Evolutionary conservation across 202 grass and related monocot species (phyloP), one percentile per base, ranked within the genome.

Genomic region (Schoenoplectus tabernaemontani): DNA sequence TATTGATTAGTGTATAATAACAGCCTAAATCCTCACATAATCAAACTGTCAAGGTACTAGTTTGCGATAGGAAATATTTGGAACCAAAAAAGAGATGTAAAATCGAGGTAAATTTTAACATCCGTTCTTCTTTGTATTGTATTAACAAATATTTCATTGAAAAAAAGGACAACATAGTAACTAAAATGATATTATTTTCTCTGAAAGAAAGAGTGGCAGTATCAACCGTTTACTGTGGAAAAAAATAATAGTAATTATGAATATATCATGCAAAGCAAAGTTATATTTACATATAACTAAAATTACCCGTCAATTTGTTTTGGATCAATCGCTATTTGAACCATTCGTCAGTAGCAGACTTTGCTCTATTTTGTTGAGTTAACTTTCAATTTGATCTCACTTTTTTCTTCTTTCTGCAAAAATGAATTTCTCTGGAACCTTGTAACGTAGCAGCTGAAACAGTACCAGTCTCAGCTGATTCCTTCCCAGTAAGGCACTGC

Each of bases 401-500:
- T 51, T 51, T 73, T 44, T 33, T 51, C 69, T 33, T 71, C 66
- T 47, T 73, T 34, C 9, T 33, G 46, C 13, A 8, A 51, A 43
- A n/a, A 15, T 68, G 64, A 68, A 43, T 22, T n/a, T 73, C 44
- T 53, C 26, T 73, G 69, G 26, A 73, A 3, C 44, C 44, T 73
- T 50, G 44, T 51, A 73, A 51, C 46, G 8, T 34, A 33, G 69
- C 10, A 73, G 44, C 38, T 68, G 5, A 68, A 32, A 4, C 69
- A 53, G 19, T 73, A 30, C 69, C 46, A 17, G 69, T 73, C 47
- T 73, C 44, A 73, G 57, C 36, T 5, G 56, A 54, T 11, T 41
- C 57, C 59, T 78, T 78, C 17, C 82, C 82, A 50, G 82, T 84
- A 36, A 84, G 82, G 9, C 42, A 39, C 22, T 84, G 82, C 5